Conservation (phyloP, 768 basidiomycete genomes). For the Naganishia vishniacii region DNA sequence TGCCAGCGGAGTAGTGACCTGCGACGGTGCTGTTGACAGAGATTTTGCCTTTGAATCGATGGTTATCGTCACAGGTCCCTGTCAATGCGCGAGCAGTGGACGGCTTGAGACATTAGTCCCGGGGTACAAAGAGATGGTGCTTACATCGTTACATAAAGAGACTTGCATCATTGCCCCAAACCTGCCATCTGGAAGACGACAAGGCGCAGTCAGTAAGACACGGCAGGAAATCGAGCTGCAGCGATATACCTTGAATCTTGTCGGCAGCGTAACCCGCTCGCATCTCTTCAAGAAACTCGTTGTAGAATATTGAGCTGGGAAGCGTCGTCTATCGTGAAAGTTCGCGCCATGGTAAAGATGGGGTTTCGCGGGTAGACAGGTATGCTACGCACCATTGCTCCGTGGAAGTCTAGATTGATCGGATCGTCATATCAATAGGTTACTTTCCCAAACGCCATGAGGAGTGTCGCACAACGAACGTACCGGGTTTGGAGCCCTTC, state of each 20-base stretch:
- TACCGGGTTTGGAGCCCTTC: slow-evolving; percentile 59
- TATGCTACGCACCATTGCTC: slow-evolving; percentile 66
- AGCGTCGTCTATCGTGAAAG: neutral
- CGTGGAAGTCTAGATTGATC: slow-evolving; percentile 85
- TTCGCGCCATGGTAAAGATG: no score
- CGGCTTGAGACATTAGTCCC: no score
- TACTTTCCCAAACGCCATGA: no score
- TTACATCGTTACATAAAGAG: slow-evolving; percentile 68
- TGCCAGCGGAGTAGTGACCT: neutral
- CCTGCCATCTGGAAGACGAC: slow-evolving; percentile 61
- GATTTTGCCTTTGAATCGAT: slow-evolving; percentile 17
- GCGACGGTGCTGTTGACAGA: neutral
- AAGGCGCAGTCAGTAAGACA: neutral
- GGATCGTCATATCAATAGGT: neutral
- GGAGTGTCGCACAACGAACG: no score
- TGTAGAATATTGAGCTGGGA: slow-evolving; percentile 57
- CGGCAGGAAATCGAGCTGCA: neutral
- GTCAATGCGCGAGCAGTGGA: neutral
- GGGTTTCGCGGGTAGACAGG: neutral
- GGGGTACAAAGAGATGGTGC: no score
- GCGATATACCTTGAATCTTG: slow-evolving; percentile 67
- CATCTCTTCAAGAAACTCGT: slow-evolving; percentile 65
- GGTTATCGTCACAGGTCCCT: slow-evolving; percentile 13
- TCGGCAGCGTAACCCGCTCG: slow-evolving; percentile 63
- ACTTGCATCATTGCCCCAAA: slow-evolving; percentile 98